Conservation (phyloP, 1,139 yeast species). For the Geotrichum candidum region DNA sequence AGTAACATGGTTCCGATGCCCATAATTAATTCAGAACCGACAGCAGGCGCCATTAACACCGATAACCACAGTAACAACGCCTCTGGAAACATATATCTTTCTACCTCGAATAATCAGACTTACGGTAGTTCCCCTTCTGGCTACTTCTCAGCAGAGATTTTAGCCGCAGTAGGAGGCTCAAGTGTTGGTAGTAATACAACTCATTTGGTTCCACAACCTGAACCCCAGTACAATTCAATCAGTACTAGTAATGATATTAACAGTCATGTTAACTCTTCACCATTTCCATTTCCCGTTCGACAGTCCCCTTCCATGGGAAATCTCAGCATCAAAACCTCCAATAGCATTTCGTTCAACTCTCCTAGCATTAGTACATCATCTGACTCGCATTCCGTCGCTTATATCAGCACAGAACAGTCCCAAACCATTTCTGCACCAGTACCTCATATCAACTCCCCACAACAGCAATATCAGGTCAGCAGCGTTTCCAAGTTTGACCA, state of each 20-base stretch:
- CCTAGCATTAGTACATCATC: conserved; percentile 1
- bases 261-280: neutral
- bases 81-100: neutral
- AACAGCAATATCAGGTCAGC: neutral
- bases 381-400: conserved; percentile 9
- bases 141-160: conserved; percentile 11
- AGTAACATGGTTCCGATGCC: neutral
- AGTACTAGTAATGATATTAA: neutral
- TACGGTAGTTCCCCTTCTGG: conserved; percentile 9
- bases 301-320: conserved; percentile 3
- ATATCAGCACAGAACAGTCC: conserved; percentile 11
- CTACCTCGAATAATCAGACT: neutral
- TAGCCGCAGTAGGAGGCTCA: conserved; percentile 11
- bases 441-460: neutral
- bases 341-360: neutral
- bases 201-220: neutral
- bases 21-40: neutral
- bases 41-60: neutral
- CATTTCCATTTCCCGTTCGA: conserved; percentile 12
- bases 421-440: conserved; percentile 4
- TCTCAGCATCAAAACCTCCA: conserved; percentile 7
- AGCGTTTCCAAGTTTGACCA: neutral
- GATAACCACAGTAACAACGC: neutral
- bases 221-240: neutral
- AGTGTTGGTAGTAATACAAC: neutral